phyloP scores from a whole-genome alignment of 2,329 filamentous ascomycete species.

The Aspergillus aculeatus region DNA sequence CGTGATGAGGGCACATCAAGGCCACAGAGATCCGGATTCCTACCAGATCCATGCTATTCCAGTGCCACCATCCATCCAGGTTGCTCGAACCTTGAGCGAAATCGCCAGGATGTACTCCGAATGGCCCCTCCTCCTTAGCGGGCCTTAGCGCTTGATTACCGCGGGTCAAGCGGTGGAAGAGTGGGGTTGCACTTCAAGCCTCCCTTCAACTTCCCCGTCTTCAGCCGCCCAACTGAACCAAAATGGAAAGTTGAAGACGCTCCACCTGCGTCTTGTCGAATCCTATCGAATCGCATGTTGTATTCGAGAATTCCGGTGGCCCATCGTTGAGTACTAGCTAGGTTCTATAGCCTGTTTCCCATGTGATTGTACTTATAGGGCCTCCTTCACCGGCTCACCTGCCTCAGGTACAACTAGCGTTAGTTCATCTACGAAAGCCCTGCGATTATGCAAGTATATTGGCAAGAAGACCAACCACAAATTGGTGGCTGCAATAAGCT shows the following conservation, averaged over 20 bases:
- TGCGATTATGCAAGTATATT: background rate
- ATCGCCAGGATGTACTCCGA: constrained; percentile 1
- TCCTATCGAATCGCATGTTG: constrained; percentile 1
- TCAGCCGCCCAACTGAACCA: background rate
- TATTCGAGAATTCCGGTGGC: background rate
- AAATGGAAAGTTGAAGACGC: background rate
- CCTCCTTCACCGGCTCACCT: background rate
- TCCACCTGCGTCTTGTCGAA: background rate
- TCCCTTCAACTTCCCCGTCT: background rate
- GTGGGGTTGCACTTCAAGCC: background rate
- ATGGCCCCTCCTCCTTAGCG: constrained; percentile 1
- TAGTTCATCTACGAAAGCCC: background rate
- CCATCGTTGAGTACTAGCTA: background rate
- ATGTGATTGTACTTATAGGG: background rate
- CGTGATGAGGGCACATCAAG: constrained; percentile 1
- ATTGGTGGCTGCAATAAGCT: background rate
- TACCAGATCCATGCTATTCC: constrained; percentile 4
- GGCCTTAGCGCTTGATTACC: constrained; percentile 4
- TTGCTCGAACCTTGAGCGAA: background rate
- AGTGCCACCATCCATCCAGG: background rate
- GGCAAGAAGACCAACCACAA: background rate
- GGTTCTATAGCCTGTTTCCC: too few species aligned
- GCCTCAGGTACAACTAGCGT: background rate
- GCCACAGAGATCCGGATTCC: background rate
- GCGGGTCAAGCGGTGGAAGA: constrained; percentile 1